Conservation (phyloP, 2,329 filamentous ascomycete species). For the Cladosporium sp. region DNA sequence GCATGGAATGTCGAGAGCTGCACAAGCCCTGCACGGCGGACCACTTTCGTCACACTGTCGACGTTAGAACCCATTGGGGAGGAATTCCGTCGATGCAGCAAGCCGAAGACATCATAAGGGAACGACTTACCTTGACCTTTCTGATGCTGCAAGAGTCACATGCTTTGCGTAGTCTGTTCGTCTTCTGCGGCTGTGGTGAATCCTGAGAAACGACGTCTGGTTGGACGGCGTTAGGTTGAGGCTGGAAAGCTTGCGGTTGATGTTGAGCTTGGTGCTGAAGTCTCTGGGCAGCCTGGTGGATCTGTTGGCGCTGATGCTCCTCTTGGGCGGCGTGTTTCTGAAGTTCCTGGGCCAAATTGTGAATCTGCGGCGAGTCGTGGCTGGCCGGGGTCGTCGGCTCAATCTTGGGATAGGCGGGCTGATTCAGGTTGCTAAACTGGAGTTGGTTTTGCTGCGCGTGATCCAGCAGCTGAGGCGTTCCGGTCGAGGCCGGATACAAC, state of each 20-base stretch:
- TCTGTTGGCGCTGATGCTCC: conserved; percentile 27
- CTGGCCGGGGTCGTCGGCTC: conserved; percentile 19
- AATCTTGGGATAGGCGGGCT: conserved; percentile 31
- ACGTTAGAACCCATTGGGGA: conserved; percentile 10
- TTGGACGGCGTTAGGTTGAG: conserved; percentile 14
- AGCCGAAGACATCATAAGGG: too few species aligned
- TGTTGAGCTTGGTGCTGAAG: conserved; percentile 23
- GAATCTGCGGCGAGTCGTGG: conserved; percentile 25
- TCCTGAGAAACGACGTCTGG: conserved; percentile 4
- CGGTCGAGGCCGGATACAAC: conserved; percentile 26
- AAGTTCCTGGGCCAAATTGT: conserved; percentile 26
- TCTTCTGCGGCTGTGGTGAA: conserved; percentile 22
- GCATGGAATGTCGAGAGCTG: conserved; percentile 59
- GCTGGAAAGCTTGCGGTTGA: conserved; percentile 19
- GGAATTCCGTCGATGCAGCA: neutral
- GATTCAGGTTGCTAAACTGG: conserved; percentile 29
- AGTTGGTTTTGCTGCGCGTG: conserved; percentile 29
- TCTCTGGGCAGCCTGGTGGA: conserved; percentile 23
- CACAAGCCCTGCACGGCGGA: conserved; percentile 60
- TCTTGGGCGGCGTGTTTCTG: conserved; percentile 25
- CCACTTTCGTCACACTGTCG: conserved; percentile 57
- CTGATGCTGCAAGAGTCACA: conserved; percentile 36
- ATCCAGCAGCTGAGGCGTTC: conserved; percentile 28
- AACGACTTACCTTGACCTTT: conserved; percentile 32
- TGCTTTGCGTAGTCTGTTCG: conserved; percentile 34